These are phyloP conservation scores for Sporisorium exsertum DNA, from an alignment of 1,284 basidiomycete genomes.

Conservation along the genomic window DNA sequence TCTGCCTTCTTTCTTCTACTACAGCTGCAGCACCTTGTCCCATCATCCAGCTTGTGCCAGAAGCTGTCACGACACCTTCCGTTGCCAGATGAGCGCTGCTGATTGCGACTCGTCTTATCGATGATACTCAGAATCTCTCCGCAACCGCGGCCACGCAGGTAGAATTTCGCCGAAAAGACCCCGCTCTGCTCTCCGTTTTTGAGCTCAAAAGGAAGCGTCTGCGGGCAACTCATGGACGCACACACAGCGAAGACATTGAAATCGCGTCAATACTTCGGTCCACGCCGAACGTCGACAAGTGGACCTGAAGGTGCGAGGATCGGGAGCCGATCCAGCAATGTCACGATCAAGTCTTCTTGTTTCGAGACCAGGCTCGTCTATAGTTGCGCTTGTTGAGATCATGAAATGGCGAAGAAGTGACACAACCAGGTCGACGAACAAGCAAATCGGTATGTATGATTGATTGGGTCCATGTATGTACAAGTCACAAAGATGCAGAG, in stretches of 20 bases:
- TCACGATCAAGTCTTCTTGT: not conserved
- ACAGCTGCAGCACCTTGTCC: not conserved
- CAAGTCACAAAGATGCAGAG: not conserved
- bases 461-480: conserved; percentile 5
- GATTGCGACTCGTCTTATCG: conserved; percentile 41
- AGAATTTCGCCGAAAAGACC: conserved; percentile 31
- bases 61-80: not conserved
- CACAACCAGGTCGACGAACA: not conserved
- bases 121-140: conserved; percentile 33
- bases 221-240: not conserved
- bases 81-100: conserved; percentile 7
- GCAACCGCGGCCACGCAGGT: conserved; percentile 4
- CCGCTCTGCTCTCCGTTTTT: not conserved
- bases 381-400: not conserved
- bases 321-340: conserved; percentile 10
- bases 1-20: not conserved
- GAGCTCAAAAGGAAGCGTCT: not conserved
- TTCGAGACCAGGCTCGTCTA: not conserved
- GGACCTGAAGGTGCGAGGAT: not conserved
- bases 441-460: conserved; percentile 1
- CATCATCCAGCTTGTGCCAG: not conserved
- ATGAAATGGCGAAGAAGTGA: not conserved
- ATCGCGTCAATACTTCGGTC: conserved; percentile 16
- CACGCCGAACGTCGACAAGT: not conserved
- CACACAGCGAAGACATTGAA: too few species aligned